Evolutionary conservation across 129 eudicot genomes (phyloP), one percentile per base, ranked within the genome.

Genomic region (Escallonia rubra): DNA sequence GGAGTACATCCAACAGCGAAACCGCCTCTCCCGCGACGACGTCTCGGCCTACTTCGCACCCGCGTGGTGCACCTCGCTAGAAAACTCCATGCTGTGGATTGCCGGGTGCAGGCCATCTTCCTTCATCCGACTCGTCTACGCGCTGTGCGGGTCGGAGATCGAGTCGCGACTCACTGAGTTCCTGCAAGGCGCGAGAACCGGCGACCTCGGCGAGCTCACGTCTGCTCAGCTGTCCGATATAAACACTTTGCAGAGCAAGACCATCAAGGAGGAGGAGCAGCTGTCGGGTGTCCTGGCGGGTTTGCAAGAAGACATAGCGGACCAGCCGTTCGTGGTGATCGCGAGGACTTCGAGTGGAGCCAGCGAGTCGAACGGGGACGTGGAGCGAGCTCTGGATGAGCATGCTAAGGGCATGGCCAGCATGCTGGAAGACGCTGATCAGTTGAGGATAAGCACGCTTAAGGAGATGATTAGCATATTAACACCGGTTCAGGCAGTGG

Each of bases 51-150:
- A 42, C 50, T 72, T 72, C 15, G 68, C 70, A 15, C 63, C 76
- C 3, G 12, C 54, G 1, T 72, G 69, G 64, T 63, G 76, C 69
- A 8, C 76, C 4, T 43, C 76, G 3, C 39, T 52, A 9, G 76
- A 63, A 47, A 23, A 50, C 3, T 64, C 76, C 43, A 13, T 63
- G 14, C 46, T 63, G 3, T 72, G 76, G 76, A 57, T 55, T 5
- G 63, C 54, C 8, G 76, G 76, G 3, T 72, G 76, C 45, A 15
- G 76, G n/a, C 76, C 76, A 0, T 63, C 76, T 11, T 51, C 16
- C 3, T 64, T 42, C 61, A 55, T 54, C 45, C 60, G 70, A 1
- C 70, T 63, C 45, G 43, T 64, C 4, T 52, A 51, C 10, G 63
- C 57, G 4, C 69, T 72, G 1, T 50, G 50, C 7, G 76, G 76